Evolutionary conservation across 116 monocot species (phyloP), one percentile per base, ranked within the genome.

Genomic region (Posidonia oceanica): DNA sequence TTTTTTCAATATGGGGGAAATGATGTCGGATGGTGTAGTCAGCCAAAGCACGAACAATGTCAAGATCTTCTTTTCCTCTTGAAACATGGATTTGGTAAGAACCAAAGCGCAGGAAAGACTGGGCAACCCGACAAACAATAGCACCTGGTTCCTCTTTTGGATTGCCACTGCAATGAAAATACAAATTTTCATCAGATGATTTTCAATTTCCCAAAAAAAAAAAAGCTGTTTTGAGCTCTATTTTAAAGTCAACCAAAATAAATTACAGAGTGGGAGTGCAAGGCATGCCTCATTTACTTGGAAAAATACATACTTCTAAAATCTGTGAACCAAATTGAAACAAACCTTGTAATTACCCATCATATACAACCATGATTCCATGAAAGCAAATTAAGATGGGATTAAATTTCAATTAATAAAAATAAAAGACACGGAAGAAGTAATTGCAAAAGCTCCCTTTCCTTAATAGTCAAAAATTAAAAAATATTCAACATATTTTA

Each of bases 141-240:
- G 99, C 93, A 69, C 99, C 93, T 15, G 90, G 99, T 68, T 99
- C 99, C 14, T 90, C 90, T 80, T 93, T 99, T 74, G 88, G 72
- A 82, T 99, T 99, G 62, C 99, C 93, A 83, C 99, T 99, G 78
- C 70, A 81, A 38, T 74, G 12, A 11, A 53, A 66, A n/a, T 48
- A 36, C 53, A 29, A 68, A 68, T 36, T 4, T 4, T 52, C 5
- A 16, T 53, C 51, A 68, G 51, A 68, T 21, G 39, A 64, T 18
- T 14, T 15, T 64, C 61, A 64, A 29, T 64, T 58, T 21, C n/a
- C 18, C 16, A 58, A 58, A 58, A 0, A 58, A 16, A 2, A 58
- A 14, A 17, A 5, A 5, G 48, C 48, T 10, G 1, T 48, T 48
- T 48, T 48, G 48, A 0, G 12, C 48, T 29, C 29, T 48, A 48